phyloP scores from a whole-genome alignment of 768 basidiomycete species.

The Termitomyces sp. region DNA sequence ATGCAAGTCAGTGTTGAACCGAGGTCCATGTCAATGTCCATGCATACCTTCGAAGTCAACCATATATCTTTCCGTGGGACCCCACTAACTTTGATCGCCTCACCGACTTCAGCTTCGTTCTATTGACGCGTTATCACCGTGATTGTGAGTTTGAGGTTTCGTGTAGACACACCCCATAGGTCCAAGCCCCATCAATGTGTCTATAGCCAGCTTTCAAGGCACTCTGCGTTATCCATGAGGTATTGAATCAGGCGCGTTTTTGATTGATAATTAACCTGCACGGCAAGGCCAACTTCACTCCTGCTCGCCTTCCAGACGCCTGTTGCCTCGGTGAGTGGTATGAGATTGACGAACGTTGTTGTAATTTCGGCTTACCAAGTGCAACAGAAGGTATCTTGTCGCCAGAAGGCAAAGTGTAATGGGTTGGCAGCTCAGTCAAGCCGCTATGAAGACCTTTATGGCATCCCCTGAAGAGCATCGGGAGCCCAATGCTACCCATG shows the following conservation, averaged over 20 bases:
- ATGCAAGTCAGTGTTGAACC: neutral
- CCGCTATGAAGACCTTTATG: constrained; percentile 5
- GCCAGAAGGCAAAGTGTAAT: constrained; percentile 61
- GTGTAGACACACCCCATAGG: constrained; percentile 43
- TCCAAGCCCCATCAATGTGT: constrained; percentile 74
- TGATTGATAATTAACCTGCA: constrained; percentile 36
- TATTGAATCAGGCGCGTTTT: neutral
- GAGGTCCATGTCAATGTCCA: neutral
- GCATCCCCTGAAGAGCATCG: neutral
- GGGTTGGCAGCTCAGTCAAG: constrained; percentile 28
- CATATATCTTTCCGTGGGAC: constrained; percentile 61
- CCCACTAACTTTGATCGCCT: constrained; percentile 52
- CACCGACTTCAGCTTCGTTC: constrained; percentile 70
- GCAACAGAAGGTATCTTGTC: constrained; percentile 65
- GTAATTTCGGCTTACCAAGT: constrained; percentile 38
- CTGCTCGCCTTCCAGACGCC: constrained; percentile 58
- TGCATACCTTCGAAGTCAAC: constrained; percentile 54
- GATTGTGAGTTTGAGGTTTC: neutral
- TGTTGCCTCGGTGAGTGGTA: constrained; percentile 13
- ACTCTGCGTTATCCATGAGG: constrained; percentile 25
- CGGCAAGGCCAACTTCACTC: constrained; percentile 62
- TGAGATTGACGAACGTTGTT: neutral
- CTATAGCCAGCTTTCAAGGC: constrained; percentile 61
- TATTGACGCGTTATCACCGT: constrained; percentile 16
- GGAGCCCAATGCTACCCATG: neutral